Evolutionary conservation across 2,329 filamentous ascomycete genomes (phyloP).

Genomic region (Neoarthrinium moseri): DNA sequence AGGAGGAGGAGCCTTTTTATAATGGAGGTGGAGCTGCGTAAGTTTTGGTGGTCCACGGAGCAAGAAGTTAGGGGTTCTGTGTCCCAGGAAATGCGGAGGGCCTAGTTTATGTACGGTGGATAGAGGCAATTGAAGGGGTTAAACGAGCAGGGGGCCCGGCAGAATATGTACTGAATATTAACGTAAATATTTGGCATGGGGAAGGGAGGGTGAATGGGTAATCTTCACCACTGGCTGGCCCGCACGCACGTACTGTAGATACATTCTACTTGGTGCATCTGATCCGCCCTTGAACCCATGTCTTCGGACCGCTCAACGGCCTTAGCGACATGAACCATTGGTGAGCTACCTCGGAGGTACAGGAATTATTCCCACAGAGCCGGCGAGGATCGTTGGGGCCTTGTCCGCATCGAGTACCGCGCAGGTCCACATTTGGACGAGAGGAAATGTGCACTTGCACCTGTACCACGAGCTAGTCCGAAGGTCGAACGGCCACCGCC

Average conservation of each 20-base stretch:
- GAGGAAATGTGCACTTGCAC: constrained; percentile 1
- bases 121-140: constrained; percentile 2
- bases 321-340: constrained; percentile 1
- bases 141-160: neutral
- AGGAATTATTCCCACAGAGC: neutral
- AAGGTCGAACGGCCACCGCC: neutral
- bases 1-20: constrained; percentile 1
- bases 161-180: constrained; percentile 4
- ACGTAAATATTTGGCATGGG: constrained; percentile 1
- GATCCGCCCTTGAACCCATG: constrained; percentile 3
- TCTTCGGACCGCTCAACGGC: constrained; percentile 6
- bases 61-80: neutral
- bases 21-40: constrained; percentile 3
- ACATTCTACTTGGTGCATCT: neutral
- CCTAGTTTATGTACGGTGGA: constrained; percentile 4
- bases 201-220: neutral
- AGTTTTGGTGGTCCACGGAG: constrained; percentile 1
- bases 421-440: constrained; percentile 2
- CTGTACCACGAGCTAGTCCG: neutral
- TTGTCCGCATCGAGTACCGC: neutral
- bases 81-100: constrained; percentile 5
- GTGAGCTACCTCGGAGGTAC: neutral
- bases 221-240: neutral
- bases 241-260: neutral
- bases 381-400: neutral